Evolutionary conservation across 305 asterid genomes (phyloP).

Genomic region (Coffea humblotiana): DNA sequence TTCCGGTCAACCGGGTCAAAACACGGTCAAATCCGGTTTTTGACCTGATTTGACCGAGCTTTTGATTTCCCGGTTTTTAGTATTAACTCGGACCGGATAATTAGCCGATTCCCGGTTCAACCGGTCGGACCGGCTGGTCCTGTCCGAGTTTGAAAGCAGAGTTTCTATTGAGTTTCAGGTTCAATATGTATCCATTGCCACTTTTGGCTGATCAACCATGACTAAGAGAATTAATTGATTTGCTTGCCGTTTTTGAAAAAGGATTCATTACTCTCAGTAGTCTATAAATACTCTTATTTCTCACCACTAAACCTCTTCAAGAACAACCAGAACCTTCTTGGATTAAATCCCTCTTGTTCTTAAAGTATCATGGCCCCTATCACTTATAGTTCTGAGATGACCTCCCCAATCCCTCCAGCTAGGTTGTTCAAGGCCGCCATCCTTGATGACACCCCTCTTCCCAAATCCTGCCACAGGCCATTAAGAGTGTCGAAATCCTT

Average conservation of each 20-base stretch:
- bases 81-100: no score
- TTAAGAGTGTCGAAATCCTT: slow-evolving; percentile 20
- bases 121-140: no score
- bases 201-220: neutral
- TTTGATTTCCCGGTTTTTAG: no score
- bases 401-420: slow-evolving; percentile 26
- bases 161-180: no score
- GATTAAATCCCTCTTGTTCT: neutral
- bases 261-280: neutral
- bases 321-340: neutral
- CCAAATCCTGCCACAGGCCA: slow-evolving; percentile 21
- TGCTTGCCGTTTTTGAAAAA: neutral
- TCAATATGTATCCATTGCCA: no score
- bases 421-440: slow-evolving; percentile 38
- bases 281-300: neutral
- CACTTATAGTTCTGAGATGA: slow-evolving; percentile 26
- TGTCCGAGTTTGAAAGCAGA: no score
- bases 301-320: neutral
- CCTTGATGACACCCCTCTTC: slow-evolving; percentile 30
- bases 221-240: no score
- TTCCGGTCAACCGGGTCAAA: no score
- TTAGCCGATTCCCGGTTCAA: no score
- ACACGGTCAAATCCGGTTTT: no score
- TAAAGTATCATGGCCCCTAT: slow-evolving; percentile 26
- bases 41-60: no score